Conservation (phyloP, 2,329 filamentous ascomycete species). For the Microascus cirrosus region DNA sequence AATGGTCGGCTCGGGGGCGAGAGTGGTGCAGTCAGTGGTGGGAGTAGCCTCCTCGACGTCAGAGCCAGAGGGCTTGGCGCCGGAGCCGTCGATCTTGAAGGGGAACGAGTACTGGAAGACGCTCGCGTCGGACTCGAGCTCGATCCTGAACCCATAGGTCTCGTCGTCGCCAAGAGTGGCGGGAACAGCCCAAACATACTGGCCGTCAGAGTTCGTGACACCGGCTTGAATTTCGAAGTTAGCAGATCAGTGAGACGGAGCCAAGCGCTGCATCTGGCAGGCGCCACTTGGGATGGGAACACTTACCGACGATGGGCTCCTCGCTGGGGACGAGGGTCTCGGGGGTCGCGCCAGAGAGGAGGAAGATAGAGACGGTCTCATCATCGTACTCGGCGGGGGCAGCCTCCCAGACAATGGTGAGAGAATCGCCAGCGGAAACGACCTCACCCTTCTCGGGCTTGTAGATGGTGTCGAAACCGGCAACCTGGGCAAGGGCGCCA, state of each 20-base stretch:
- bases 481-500: constrained; percentile 39
- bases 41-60: constrained; percentile 10
- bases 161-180: constrained; percentile 28
- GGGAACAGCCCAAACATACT: constrained; percentile 40
- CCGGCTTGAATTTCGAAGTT: constrained; percentile 22
- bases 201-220: constrained; percentile 30
- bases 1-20: constrained; percentile 13
- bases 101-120: constrained; percentile 54
- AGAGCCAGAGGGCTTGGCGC: constrained; percentile 15
- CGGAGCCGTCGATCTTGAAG: constrained; percentile 37
- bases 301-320: constrained; percentile 39
- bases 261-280: background rate
- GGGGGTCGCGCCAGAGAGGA: constrained; percentile 40
- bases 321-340: constrained; percentile 26
- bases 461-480: constrained; percentile 44
- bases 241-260: background rate
- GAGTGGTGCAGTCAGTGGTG: constrained; percentile 13
- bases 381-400: constrained; percentile 26
- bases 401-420: constrained; percentile 37
- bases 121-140: constrained; percentile 29
- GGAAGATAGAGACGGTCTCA: constrained; percentile 35
- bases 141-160: constrained; percentile 48
- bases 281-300: background rate
- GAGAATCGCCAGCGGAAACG: constrained; percentile 35
- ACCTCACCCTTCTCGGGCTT: constrained; percentile 30